Conservation (phyloP, 2,329 filamentous ascomycete genomes). For the Mycosphaerella arachidis region DNA sequence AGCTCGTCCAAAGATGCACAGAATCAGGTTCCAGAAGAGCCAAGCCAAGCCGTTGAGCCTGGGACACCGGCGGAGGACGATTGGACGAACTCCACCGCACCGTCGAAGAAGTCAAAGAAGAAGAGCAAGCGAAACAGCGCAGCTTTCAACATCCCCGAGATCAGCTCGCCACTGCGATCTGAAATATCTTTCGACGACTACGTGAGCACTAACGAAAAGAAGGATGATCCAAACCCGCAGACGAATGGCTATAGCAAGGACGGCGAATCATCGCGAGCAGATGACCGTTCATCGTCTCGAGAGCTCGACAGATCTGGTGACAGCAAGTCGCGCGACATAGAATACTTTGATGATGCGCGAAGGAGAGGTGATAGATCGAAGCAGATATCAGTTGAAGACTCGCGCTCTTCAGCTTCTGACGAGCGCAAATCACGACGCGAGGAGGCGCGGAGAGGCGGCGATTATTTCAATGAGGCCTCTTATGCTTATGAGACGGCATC, state of each 20-base stretch:
- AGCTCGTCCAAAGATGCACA: slow-evolving; percentile 16
- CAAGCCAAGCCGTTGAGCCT: slow-evolving; percentile 2
- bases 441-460: slow-evolving; percentile 29
- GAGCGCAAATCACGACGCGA: slow-evolving; percentile 32
- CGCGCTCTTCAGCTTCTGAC: slow-evolving; percentile 30
- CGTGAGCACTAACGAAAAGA: slow-evolving; percentile 24
- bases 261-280: background rate
- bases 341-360: slow-evolving; percentile 5
- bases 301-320: background rate
- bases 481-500: slow-evolving; percentile 38
- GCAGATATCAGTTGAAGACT: slow-evolving; percentile 22
- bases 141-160: slow-evolving; percentile 38
- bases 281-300: background rate
- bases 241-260: slow-evolving; percentile 6
- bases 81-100: slow-evolving; percentile 15
- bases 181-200: slow-evolving; percentile 44
- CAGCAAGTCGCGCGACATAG: background rate
- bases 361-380: slow-evolving; percentile 17
- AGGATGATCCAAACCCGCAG: slow-evolving; percentile 4
- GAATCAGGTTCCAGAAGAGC: slow-evolving; percentile 18
- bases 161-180: slow-evolving; percentile 43
- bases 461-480: slow-evolving; percentile 32
- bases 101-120: slow-evolving; percentile 31
- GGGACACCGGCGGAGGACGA: slow-evolving; percentile 21
- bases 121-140: slow-evolving; percentile 43